A percentile compares a stretch with the other conserved stretches of the same genome.
These are phyloP conservation scores for Ophiostoma ulmi DNA, from an alignment of 2,329 filamentous ascomycete species.

Conservation along the genomic window DNA sequence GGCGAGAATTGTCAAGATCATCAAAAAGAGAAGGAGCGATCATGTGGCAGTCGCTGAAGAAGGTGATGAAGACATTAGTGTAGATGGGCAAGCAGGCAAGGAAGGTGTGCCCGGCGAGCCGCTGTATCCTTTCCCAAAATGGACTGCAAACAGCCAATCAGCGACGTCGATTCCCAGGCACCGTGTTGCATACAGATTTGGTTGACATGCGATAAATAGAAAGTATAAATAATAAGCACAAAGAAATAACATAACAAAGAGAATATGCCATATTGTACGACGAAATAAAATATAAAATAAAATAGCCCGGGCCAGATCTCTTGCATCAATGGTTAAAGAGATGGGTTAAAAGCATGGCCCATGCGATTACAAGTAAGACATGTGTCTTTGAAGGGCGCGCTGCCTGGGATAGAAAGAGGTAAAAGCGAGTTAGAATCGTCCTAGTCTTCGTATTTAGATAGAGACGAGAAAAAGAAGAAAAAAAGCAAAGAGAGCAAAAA, in stretches of 20 bases:
- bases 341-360: background rate
- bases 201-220: background rate
- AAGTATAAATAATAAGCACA: background rate
- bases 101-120: constrained; percentile 4
- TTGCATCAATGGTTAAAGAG: background rate
- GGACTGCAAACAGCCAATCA: background rate
- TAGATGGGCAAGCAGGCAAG: background rate
- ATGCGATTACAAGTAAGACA: background rate
- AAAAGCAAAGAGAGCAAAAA: background rate
- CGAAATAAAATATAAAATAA: background rate
- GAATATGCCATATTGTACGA: background rate
- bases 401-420: background rate
- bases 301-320: background rate
- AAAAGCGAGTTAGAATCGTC: background rate
- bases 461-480: background rate
- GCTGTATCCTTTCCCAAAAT: background rate
- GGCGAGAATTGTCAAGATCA: background rate
- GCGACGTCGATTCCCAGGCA: background rate
- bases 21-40: background rate
- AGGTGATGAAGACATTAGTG: background rate
- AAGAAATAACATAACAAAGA: background rate
- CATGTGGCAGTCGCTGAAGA: background rate
- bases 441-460: background rate
- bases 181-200: background rate
- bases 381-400: constrained; percentile 6